Percentiles rank a stretch among this genome's conserved stretches.
Conservation (phyloP, 148 eudicot species). For the Vaccinium myrtillus region DNA sequence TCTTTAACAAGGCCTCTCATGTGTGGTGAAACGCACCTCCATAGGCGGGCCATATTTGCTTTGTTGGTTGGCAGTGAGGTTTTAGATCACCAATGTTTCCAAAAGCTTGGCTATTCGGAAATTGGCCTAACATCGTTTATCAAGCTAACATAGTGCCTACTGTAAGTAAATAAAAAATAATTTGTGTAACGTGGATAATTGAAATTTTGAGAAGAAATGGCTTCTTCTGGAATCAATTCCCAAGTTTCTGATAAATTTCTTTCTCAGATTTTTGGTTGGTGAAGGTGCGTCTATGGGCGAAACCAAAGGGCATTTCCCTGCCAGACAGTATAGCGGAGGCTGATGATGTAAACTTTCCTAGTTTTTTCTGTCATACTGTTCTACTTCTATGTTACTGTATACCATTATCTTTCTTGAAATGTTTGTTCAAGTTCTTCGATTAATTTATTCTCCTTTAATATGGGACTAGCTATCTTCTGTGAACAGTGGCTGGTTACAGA, state of each 20-base stretch:
- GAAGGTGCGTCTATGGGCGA: conserved; percentile 87
- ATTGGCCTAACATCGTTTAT: background rate
- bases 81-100: background rate
- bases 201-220: conserved; percentile 2
- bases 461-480: too few species aligned
- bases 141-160: background rate
- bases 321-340: conserved; percentile 42
- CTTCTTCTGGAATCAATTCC: background rate
- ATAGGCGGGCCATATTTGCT: background rate
- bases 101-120: background rate
- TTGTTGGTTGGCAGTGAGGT: background rate
- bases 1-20: background rate
- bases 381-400: background rate
- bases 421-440: background rate
- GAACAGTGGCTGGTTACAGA: too few species aligned
- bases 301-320: conserved; percentile 54
- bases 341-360: conserved; percentile 49
- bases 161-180: background rate
- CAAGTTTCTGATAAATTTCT: background rate
- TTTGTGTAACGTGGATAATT: background rate
- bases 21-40: background rate
- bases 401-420: conserved; percentile 2
- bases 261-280: conserved; percentile 63
- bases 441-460: background rate
- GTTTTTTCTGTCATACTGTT: background rate